Percentiles rank a stretch among this genome's conserved stretches.
These are phyloP conservation scores for Albizia julibrissin DNA, from an alignment of 306 rosid species.

Conservation along the genomic window DNA sequence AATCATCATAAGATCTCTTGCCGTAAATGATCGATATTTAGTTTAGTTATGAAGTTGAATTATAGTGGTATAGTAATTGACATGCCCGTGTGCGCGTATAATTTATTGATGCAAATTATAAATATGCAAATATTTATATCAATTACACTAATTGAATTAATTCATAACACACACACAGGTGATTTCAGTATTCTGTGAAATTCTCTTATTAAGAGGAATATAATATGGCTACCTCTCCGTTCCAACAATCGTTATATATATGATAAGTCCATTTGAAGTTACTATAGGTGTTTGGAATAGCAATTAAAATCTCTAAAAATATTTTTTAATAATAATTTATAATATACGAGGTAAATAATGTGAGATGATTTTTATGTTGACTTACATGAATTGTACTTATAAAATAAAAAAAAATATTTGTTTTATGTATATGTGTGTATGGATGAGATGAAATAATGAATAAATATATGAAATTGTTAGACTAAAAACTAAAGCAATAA, in stretches of 20 bases:
- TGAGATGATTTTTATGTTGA: too few relatives aligned
- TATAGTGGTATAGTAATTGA: too few relatives aligned
- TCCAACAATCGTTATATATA: not conserved
- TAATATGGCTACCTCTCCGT: not conserved
- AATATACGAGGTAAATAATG: too few relatives aligned
- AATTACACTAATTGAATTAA: not conserved
- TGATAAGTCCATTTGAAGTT: not conserved
- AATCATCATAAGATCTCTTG: not conserved
- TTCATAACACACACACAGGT: not conserved
- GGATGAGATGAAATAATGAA: not conserved
- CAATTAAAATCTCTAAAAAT: too few relatives aligned
- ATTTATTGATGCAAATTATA: not conserved
- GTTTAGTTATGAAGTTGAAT: not conserved
- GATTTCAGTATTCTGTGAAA: not conserved
- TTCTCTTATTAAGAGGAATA: not conserved
- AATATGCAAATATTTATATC: not conserved
- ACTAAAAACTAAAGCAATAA: not conserved
- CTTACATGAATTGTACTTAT: too few relatives aligned
- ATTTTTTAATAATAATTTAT: too few relatives aligned
- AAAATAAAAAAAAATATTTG: too few relatives aligned
- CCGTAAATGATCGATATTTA: not conserved
- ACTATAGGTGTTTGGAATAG: too few relatives aligned
- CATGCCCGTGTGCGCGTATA: not conserved
- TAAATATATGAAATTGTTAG: not conserved
- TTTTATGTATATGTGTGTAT: not conserved